Percentiles rank a stretch among this genome's conserved stretches.
Evolutionary conservation across 768 basidiomycete genomes (phyloP).

Genomic region (Auriculariales sp.): DNA sequence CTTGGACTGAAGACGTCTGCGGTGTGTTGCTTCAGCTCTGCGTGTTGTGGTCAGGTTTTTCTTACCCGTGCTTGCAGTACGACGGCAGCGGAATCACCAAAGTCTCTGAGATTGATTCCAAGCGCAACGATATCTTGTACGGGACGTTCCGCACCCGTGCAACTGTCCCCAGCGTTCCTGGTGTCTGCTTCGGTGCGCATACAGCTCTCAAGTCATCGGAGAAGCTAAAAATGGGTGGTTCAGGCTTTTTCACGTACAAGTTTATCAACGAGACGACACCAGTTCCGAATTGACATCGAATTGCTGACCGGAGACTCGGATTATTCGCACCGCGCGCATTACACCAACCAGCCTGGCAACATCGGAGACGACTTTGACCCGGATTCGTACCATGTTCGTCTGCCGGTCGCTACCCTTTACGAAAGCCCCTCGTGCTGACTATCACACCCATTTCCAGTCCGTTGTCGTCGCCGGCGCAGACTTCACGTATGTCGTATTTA

Average conservation of each 20-base stretch:
- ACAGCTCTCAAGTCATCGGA: no score
- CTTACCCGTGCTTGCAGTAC: conserved; percentile 2
- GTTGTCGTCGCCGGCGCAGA: conserved; percentile 5
- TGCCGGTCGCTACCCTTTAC: not conserved
- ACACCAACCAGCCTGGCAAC: conserved; percentile 10
- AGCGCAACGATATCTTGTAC: conserved; percentile 5
- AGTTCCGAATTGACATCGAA: conserved; percentile 7
- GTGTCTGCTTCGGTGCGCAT: conserved; percentile 5
- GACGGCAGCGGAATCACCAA: conserved; percentile 6
- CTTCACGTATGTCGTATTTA: conserved; percentile 7
- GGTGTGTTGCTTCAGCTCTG: conserved; percentile 1
- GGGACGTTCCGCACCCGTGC: conserved; percentile 10
- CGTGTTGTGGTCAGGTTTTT: not conserved
- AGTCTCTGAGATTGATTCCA: conserved; percentile 7
- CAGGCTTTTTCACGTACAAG: conserved; percentile 10
- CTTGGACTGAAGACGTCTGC: conserved; percentile 7
- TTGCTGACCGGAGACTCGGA: conserved; percentile 7
- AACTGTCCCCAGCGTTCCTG: conserved; percentile 5
- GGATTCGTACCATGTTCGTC: conserved; percentile 6
- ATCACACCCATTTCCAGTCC: not conserved
- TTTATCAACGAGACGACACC: not conserved
- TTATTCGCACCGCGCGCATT: conserved; percentile 8
- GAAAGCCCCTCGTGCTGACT: no score
- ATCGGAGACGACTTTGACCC: conserved; percentile 7
- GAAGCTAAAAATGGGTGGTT: no score